These are phyloP conservation scores for Dalbergia oliveri DNA, from an alignment of 306 rosid species.

Conservation along the genomic window DNA sequence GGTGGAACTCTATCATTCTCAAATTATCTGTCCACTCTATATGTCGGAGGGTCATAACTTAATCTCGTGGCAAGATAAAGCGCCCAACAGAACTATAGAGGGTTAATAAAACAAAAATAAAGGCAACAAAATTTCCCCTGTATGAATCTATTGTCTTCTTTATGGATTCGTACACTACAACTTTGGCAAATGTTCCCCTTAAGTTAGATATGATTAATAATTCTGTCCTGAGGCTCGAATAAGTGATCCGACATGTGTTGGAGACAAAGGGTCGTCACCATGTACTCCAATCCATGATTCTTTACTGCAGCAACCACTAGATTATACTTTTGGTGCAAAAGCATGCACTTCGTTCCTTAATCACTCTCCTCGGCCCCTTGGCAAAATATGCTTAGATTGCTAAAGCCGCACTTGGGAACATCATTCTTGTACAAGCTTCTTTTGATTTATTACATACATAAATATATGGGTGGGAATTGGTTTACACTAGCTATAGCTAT, in stretches of 20 bases:
- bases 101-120: background rate
- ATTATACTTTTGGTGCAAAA: conserved; percentile 33
- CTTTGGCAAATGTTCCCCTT: conserved; percentile 33
- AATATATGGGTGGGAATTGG: no score
- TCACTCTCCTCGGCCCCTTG: conserved; percentile 4
- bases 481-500: no score
- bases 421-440: conserved; percentile 40
- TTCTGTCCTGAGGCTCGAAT: conserved; percentile 28
- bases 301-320: conserved; percentile 28
- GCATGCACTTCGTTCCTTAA: conserved; percentile 37
- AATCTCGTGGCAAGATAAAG: background rate
- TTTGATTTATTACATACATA: background rate
- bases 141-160: conserved; percentile 28
- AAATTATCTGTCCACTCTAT: background rate
- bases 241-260: conserved; percentile 20
- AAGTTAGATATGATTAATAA: conserved; percentile 32
- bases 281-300: conserved; percentile 34
- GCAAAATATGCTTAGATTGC: conserved; percentile 29
- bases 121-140: background rate
- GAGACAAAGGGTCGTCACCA: conserved; percentile 38
- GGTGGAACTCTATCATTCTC: background rate
- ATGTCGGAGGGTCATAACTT: background rate
- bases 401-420: conserved; percentile 32
- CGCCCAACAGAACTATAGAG: background rate
- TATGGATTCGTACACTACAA: conserved; percentile 47